phyloP scores from a whole-genome alignment of 768 basidiomycete genomes.

The Leccinum uliginosum region DNA sequence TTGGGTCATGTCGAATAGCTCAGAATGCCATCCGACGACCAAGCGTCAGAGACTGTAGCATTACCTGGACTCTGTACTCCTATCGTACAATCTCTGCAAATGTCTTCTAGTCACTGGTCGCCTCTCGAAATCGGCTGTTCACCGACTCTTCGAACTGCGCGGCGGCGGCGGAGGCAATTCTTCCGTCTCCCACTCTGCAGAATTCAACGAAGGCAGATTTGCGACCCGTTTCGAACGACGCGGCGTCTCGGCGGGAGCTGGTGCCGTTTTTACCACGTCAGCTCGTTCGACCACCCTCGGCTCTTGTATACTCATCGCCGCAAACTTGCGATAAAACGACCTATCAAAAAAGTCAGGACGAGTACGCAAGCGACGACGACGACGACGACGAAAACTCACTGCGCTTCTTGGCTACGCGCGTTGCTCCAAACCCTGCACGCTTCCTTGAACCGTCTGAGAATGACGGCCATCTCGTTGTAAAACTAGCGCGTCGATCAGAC shows the following conservation, averaged over 20 bases:
- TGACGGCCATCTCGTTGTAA: slow-evolving; percentile 78
- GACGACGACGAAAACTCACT: slow-evolving; percentile 41
- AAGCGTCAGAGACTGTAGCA: no score
- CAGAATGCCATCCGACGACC: no score
- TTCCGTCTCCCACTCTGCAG: slow-evolving; percentile 53
- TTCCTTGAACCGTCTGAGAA: slow-evolving; percentile 72
- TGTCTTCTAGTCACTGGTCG: background rate
- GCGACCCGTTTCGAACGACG: slow-evolving; percentile 27
- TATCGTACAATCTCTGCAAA: no score
- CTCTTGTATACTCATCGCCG: slow-evolving; percentile 32
- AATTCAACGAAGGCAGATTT: slow-evolving; percentile 44
- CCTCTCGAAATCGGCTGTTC: background rate
- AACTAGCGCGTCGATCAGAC: slow-evolving; percentile 49
- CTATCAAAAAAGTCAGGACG: slow-evolving; percentile 4
- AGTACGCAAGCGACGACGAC: background rate
- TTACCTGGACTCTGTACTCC: no score
- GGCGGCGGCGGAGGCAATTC: slow-evolving; percentile 47
- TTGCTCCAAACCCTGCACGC: slow-evolving; percentile 73
- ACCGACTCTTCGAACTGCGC: slow-evolving; percentile 13
- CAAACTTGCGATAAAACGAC: slow-evolving; percentile 17
- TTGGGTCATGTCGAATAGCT: no score
- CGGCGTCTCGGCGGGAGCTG: slow-evolving; percentile 5
- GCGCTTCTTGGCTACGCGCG: slow-evolving; percentile 66
- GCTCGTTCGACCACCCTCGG: slow-evolving; percentile 5
- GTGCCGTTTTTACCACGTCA: background rate